Conservation (phyloP, 2,329 filamentous ascomycete genomes). For the Reticulascus tulasneorum region DNA sequence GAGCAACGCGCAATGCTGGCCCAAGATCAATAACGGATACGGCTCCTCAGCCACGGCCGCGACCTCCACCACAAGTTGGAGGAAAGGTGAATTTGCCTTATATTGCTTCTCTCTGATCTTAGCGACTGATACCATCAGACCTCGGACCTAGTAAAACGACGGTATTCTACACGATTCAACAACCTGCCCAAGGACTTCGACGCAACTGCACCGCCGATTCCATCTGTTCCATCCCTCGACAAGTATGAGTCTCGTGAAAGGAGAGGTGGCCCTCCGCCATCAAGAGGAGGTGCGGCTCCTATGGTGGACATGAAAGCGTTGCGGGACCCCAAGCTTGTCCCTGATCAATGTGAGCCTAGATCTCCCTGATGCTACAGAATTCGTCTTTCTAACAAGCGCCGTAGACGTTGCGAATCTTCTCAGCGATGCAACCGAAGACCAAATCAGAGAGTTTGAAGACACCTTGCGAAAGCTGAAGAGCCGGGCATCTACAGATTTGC, state of each 20-base stretch:
- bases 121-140: no score
- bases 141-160: constrained; percentile 83
- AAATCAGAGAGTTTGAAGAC: constrained; percentile 78
- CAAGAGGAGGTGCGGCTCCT: constrained; percentile 49
- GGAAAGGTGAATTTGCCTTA: constrained; percentile 44
- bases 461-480: constrained; percentile 72
- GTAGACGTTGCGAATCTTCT: constrained; percentile 64
- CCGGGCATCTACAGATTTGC: constrained; percentile 76
- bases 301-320: constrained; percentile 73
- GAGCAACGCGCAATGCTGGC: constrained; percentile 18
- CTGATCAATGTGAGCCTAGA: constrained; percentile 67
- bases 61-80: constrained; percentile 44
- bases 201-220: constrained; percentile 67
- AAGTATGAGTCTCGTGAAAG: constrained; percentile 52
- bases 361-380: background rate
- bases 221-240: constrained; percentile 56
- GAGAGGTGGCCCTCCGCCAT: constrained; percentile 47
- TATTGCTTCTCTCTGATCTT: background rate
- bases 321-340: constrained; percentile 71
- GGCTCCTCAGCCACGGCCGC: constrained; percentile 10
- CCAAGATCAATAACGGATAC: constrained; percentile 14
- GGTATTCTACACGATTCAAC: constrained; percentile 92
- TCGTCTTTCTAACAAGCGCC: constrained; percentile 9
- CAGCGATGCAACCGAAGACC: constrained; percentile 80
- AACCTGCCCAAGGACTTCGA: constrained; percentile 68